phyloP scores from a whole-genome alignment of 345 rosid genomes.

The Eutrema japonicum region DNA sequence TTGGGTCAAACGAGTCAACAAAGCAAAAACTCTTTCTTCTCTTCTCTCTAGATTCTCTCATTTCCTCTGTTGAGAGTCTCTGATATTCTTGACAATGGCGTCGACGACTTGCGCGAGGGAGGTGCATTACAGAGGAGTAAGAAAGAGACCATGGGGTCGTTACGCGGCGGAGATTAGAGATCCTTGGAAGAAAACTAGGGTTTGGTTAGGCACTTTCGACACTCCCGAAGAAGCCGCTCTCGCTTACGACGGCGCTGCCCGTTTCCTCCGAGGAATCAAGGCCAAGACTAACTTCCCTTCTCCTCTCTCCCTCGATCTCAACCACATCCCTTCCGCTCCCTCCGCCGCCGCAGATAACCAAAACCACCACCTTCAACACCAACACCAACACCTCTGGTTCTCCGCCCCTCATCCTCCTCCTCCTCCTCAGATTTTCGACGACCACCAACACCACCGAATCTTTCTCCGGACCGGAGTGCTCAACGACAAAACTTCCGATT shows the following conservation, averaged over 20 bases:
- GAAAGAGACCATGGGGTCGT: conserved; percentile 98
- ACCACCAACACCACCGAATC: conserved; percentile 52
- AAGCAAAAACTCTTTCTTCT: conserved; percentile 32
- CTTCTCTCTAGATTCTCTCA: conserved; percentile 24
- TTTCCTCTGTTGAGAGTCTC: neutral
- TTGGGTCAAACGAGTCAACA: conserved; percentile 43
- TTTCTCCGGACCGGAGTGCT: conserved; percentile 67
- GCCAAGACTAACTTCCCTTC: conserved; percentile 95
- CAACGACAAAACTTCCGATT: conserved; percentile 46
- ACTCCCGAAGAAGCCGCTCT: conserved; percentile 97
- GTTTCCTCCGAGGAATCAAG: conserved; percentile 85
- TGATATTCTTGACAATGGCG: conserved; percentile 48
- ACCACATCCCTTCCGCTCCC: conserved; percentile 48
- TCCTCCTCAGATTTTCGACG: conserved; percentile 27
- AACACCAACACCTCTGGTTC: conserved; percentile 46
- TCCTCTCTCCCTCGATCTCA: conserved; percentile 69
- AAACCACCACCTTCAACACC: neutral
- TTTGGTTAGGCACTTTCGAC: conserved; percentile 96
- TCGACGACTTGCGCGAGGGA: conserved; percentile 58
- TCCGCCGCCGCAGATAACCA: conserved; percentile 34
- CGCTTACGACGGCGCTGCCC: conserved; percentile 93
- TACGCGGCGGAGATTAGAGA: conserved; percentile 98
- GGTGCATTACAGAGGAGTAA: conserved; percentile 87
- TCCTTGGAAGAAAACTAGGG: conserved; percentile 95
- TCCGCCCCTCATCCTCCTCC: conserved; percentile 39